Conservation (phyloP, 2,329 filamentous ascomycete species). For the Cercospora sp. region DNA sequence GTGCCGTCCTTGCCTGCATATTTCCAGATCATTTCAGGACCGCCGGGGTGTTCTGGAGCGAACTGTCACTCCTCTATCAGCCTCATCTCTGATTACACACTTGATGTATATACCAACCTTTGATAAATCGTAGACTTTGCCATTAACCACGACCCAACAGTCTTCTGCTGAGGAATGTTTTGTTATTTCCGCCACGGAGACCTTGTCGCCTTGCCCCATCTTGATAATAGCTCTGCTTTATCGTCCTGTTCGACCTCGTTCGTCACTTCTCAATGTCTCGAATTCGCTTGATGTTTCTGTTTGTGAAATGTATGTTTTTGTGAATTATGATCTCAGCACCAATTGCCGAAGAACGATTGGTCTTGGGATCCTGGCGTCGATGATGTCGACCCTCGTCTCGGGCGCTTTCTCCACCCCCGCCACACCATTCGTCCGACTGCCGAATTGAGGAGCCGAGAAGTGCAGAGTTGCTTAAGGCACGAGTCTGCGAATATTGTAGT, state of each 20-base stretch:
- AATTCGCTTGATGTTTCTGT: neutral
- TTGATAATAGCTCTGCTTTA: neutral
- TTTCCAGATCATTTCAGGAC: slow-evolving; percentile 55
- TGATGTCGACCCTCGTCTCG: slow-evolving; percentile 11
- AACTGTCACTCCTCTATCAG: slow-evolving; percentile 44
- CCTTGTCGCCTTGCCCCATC: slow-evolving; percentile 15
- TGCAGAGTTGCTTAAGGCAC: neutral
- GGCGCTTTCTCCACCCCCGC: slow-evolving; percentile 6
- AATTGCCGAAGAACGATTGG: slow-evolving; percentile 14
- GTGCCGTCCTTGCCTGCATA: slow-evolving; percentile 59
- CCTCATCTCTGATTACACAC: neutral
- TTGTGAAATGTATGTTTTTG: neutral
- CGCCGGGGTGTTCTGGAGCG: slow-evolving; percentile 63
- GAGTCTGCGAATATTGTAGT: neutral
- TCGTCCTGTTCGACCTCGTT: neutral
- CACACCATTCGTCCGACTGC: slow-evolving; percentile 7
- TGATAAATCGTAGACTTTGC: slow-evolving; percentile 67
- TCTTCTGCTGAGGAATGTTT: slow-evolving; percentile 40
- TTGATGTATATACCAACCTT: slow-evolving; percentile 34
- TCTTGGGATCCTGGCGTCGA: neutral
- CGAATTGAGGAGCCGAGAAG: slow-evolving; percentile 10
- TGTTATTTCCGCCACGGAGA: slow-evolving; percentile 37
- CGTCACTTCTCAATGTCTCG: neutral
- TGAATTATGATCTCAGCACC: slow-evolving; percentile 12
- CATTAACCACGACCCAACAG: slow-evolving; percentile 68